Base-by-base conservation (phyloP, 2,329 filamentous ascomycete genomes). In the Penicillium sp. region DNA sequence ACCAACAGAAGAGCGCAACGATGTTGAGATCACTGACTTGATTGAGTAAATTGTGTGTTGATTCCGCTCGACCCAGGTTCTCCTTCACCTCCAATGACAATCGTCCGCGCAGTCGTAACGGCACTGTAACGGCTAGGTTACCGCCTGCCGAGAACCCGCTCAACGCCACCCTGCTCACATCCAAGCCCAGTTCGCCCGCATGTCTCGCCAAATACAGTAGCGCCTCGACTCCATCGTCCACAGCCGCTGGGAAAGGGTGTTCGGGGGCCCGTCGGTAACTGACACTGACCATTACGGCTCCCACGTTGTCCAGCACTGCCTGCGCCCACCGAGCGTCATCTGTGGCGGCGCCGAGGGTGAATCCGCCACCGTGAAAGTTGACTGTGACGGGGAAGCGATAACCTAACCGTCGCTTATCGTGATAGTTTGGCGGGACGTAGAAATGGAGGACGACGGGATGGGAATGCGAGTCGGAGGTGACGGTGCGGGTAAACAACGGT, bases 361-460 rank as follows among this genome's bases (percentile, higher is more conserved):
- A 85, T 1, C 82, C 82, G 36, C 82, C 82, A 13, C 82, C 81
- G 54, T 85, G 82, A 57, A 84, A 83, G 60, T 84, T 84, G 57
- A 84, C 76, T 2, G 83, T 74, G 3, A 81, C 77, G 0, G 81
- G 80, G 48, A 78, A 82, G 25, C 69, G 71, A 59, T 73, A 70
- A 46, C 67, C 69, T 52, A 72, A 61, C 62, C 60, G 61, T 16
- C 59, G 61, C 28, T 59, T 59, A 12, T 57, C 46, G 22, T 60
- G 49, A 48, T 75, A 75, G 34, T 64, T 58, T 11, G 66, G 55
- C 13, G 83, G 83, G 2, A 80, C 77, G 69, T 85, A 86, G 65
- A 86, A 85, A 50, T 79, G 75, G 2, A 86, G 72, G 18, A 71
- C 67, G 49, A 84, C 77, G 70, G 73, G 14, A 72, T 77, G 46